These are phyloP conservation scores for Vaccinium vitisidaea DNA, from an alignment of 148 eudicot genomes.

Conservation along the genomic window DNA sequence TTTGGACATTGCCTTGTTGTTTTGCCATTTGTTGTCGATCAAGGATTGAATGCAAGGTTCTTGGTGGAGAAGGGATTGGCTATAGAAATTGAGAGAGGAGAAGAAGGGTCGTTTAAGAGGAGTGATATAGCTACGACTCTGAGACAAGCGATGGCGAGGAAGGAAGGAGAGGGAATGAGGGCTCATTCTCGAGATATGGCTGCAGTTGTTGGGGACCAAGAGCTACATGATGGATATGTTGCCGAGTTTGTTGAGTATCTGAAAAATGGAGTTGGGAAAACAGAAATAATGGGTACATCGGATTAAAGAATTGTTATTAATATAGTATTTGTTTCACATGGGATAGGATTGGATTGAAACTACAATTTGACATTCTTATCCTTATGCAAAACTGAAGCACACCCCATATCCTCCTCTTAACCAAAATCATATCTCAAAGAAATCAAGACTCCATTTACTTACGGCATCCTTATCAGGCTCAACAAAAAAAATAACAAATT, in stretches of 20 bases:
- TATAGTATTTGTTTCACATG: too few species aligned
- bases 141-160: constrained; percentile 18
- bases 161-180: constrained; percentile 19
- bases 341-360: too few species aligned
- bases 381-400: too few species aligned
- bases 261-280: background rate
- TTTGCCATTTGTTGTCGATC: constrained; percentile 27
- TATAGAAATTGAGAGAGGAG: constrained; percentile 27
- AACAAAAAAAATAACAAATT: too few species aligned
- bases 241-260: constrained; percentile 15
- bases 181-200: constrained; percentile 12
- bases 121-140: constrained; percentile 13
- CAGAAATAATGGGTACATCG: background rate
- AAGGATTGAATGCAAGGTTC: constrained; percentile 32
- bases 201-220: constrained; percentile 5
- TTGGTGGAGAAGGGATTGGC: constrained; percentile 33
- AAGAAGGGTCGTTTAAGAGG: constrained; percentile 21
- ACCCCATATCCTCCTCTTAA: too few species aligned
- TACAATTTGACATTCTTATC: too few species aligned
- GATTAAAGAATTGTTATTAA: too few species aligned
- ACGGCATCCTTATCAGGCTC: too few species aligned
- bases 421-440: too few species aligned
- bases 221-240: constrained; percentile 17
- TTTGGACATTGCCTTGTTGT: constrained; percentile 23
- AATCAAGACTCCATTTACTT: too few species aligned